These are phyloP conservation scores for Salpingoeca rosetta DNA, from an alignment of 78 protist species.

Conservation along the genomic window DNA sequence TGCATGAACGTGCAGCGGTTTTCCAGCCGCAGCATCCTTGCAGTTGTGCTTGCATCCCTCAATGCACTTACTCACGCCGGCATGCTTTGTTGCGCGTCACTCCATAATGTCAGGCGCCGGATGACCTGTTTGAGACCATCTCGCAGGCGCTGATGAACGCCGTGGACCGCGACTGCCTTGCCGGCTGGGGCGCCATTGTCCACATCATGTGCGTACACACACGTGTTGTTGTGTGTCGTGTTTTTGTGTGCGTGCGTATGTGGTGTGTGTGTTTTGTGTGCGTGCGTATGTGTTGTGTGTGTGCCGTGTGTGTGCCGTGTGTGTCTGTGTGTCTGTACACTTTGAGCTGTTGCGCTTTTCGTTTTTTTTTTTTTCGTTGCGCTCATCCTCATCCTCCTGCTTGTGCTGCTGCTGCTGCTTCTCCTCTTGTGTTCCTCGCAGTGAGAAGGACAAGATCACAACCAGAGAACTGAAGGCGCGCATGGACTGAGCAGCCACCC, in stretches of 20 bases:
- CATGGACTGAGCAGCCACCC: slow-evolving; percentile 12
- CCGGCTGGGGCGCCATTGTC: slow-evolving; percentile 94
- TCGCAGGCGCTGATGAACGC: slow-evolving; percentile 70
- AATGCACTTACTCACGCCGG: too few relatives aligned
- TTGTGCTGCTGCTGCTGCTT: background rate
- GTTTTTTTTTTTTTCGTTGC: background rate
- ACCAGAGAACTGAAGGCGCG: slow-evolving; percentile 16
- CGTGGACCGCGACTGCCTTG: slow-evolving; percentile 85
- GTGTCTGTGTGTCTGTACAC: background rate
- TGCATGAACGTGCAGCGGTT: background rate
- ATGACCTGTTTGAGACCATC: slow-evolving; percentile 37
- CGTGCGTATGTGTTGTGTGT: too few relatives aligned
- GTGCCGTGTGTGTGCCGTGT: too few relatives aligned
- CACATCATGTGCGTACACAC: slow-evolving; percentile 44
- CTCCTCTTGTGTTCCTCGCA: background rate
- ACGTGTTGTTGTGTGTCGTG: background rate
- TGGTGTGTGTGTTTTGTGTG: too few relatives aligned
- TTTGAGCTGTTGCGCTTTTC: background rate
- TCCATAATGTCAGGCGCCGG: slow-evolving; percentile 15
- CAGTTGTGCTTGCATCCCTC: background rate
- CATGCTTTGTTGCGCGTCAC: too few relatives aligned
- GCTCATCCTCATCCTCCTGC: background rate
- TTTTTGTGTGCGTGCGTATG: background rate
- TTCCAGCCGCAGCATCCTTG: background rate
- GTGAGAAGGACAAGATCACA: slow-evolving; percentile 11